Evolutionary conservation across 345 rosid genomes (phyloP).

Genomic region (Brassica rapa): DNA sequence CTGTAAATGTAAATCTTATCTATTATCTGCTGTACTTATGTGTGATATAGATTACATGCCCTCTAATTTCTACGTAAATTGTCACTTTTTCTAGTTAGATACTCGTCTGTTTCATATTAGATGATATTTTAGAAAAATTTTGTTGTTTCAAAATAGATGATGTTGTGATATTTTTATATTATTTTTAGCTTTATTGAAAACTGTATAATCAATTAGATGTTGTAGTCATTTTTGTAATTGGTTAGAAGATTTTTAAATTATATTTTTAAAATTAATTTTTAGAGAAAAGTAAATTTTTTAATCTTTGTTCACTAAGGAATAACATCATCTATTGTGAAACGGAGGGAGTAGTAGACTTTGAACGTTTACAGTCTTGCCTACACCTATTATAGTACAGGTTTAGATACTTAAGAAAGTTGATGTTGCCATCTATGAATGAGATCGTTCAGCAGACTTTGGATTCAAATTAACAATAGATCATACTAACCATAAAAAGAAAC

Average conservation of each 20-base stretch:
- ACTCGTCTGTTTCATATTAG: too few species aligned
- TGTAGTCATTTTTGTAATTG: too few species aligned
- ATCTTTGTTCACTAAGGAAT: too few species aligned
- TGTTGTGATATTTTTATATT: too few species aligned
- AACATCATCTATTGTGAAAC: too few species aligned
- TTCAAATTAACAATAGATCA: neutral
- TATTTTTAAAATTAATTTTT: too few species aligned
- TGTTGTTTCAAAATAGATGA: too few species aligned
- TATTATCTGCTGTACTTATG: conserved; percentile 10
- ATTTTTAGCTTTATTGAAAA: too few species aligned
- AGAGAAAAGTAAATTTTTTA: too few species aligned
- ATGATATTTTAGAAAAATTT: too few species aligned
- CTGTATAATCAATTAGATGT: too few species aligned
- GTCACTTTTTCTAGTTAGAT: neutral
- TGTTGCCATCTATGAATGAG: neutral
- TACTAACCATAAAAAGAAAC: neutral
- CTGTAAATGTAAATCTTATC: neutral
- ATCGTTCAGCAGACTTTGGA: neutral
- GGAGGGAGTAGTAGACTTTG: neutral
- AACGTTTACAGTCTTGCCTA: neutral
- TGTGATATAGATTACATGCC: neutral
- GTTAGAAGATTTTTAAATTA: too few species aligned
- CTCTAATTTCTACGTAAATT: neutral
- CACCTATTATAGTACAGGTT: neutral
- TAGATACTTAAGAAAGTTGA: neutral